Conservation (phyloP, 768 basidiomycete species). For the Nidularia pulvinata region DNA sequence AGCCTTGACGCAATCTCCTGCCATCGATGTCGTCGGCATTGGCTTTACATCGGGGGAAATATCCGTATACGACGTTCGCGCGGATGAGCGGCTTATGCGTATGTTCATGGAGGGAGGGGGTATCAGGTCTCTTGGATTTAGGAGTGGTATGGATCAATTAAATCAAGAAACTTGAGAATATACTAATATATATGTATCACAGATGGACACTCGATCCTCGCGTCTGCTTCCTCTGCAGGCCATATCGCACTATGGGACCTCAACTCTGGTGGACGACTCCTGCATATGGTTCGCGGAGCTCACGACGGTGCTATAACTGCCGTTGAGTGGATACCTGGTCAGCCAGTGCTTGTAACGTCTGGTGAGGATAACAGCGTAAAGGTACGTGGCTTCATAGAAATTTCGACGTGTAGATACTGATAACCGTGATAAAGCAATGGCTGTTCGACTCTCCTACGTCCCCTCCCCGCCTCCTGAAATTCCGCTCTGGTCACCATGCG, state of each 20-base stretch:
- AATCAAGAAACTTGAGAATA: neutral
- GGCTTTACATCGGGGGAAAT: slow-evolving; percentile 89
- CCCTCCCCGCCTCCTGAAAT: slow-evolving; percentile 87
- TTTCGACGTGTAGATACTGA: neutral
- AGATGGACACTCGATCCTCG: slow-evolving; percentile 91
- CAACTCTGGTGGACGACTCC: slow-evolving; percentile 73
- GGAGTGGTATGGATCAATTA: slow-evolving; percentile 59
- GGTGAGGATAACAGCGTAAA: slow-evolving; percentile 97
- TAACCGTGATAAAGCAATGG: slow-evolving; percentile 78
- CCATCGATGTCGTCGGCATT: slow-evolving; percentile 94
- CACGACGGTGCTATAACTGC: slow-evolving; percentile 86
- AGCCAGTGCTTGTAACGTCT: slow-evolving; percentile 87
- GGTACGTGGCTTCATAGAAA: slow-evolving; percentile 38
- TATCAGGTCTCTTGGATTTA: slow-evolving; percentile 76
- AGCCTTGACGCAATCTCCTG: slow-evolving; percentile 86
- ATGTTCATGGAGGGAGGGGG: slow-evolving; percentile 91
- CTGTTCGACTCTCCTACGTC: slow-evolving; percentile 90
- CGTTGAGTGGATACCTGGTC: slow-evolving; percentile 91
- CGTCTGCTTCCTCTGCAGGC: slow-evolving; percentile 84
- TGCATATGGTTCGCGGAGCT: slow-evolving; percentile 86
- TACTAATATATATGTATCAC: neutral
- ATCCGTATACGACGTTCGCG: slow-evolving; percentile 86
- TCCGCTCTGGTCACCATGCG: slow-evolving; percentile 87
- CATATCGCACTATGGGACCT: slow-evolving; percentile 96
- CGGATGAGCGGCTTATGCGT: slow-evolving; percentile 86